Evolutionary conservation across 768 basidiomycete species (phyloP).

Genomic region (Lactarius trivialis): DNA sequence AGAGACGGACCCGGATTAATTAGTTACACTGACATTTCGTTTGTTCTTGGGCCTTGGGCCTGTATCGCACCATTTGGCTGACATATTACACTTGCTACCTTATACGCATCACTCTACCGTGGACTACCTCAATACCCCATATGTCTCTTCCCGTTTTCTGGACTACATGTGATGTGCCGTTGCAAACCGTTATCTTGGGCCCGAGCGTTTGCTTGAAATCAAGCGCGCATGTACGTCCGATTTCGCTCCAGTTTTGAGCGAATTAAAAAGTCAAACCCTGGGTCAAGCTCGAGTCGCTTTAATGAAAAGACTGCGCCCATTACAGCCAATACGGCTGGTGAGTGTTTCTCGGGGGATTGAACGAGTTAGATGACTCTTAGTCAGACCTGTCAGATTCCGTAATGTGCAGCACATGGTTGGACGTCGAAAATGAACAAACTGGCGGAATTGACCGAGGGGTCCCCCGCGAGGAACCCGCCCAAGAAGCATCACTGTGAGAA

Average conservation of each 20-base stretch:
- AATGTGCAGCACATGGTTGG: constrained; percentile 9
- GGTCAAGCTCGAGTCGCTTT: neutral
- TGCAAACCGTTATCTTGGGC: neutral
- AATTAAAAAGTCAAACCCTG: neutral
- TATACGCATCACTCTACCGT: neutral
- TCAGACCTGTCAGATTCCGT: neutral
- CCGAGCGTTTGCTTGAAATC: neutral
- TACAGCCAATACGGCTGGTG: neutral
- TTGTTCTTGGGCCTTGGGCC: neutral
- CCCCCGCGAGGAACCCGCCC: neutral
- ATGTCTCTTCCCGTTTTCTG: constrained; percentile 8
- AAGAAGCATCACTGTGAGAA: neutral
- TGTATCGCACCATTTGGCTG: neutral
- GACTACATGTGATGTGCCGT: constrained; percentile 4
- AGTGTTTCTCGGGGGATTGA: neutral
- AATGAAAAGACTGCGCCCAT: neutral
- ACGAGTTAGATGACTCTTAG: neutral
- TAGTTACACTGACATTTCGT: neutral
- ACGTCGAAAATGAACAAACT: neutral
- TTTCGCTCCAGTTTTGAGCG: neutral
- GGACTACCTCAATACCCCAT: constrained; percentile 10
- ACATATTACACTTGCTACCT: neutral
- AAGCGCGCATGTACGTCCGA: neutral
- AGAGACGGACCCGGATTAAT: neutral
- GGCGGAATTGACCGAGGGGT: neutral